Base-by-base conservation (phyloP, 148 eudicot species). In the Rhododendron kiyosumense region DNA sequence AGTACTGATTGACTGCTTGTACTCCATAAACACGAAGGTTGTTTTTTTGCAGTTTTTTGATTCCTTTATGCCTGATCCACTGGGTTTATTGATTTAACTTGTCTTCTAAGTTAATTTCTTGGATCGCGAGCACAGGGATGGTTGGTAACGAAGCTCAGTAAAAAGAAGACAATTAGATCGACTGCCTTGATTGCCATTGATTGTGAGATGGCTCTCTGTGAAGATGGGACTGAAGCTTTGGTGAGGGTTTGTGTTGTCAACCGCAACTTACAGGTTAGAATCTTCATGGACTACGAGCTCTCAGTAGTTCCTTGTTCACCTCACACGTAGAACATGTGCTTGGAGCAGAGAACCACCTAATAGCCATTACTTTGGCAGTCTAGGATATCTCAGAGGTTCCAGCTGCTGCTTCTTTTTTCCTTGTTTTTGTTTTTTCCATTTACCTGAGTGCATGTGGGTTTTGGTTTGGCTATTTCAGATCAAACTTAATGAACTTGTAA, bases 171-270 rank as follows among this genome's bases (percentile, higher is more conserved):
- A 74, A 77, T 65, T 89, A 87, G 85, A 83, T 89, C 93, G 54
- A 85, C 85, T 57, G 87, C 69, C 75, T 89, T 97, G 91, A 78
- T 97, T 87, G 96, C 99, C 71, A 91, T 94, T 90, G 99, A 97
- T 86, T 97, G 99, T 91, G 99, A 97, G 95, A 97, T 97, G 99
- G 99, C 94, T 85, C 96, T 97, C 57, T 97, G 99, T 88, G 93
- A 95, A 89, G 98, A 95, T 89, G 98, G 98, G 81, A 95, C 94
- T 87, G 99, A 97, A 88, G 99, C 99, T 67, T 88, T 97, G 85
- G 99, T 90, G 85, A 93, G 91, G 88, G 88, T 97, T 83, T 97
- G 98, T 59, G 96, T 89, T 28, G 99, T 97, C 48, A 96, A 92
- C 86, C 93, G 92, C 78, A 80, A 91, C 85, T 90, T 93, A 67